Evolutionary conservation across 805 yeast genomes (phyloP).

Genomic region (Metschnikowia noctiluminum): DNA sequence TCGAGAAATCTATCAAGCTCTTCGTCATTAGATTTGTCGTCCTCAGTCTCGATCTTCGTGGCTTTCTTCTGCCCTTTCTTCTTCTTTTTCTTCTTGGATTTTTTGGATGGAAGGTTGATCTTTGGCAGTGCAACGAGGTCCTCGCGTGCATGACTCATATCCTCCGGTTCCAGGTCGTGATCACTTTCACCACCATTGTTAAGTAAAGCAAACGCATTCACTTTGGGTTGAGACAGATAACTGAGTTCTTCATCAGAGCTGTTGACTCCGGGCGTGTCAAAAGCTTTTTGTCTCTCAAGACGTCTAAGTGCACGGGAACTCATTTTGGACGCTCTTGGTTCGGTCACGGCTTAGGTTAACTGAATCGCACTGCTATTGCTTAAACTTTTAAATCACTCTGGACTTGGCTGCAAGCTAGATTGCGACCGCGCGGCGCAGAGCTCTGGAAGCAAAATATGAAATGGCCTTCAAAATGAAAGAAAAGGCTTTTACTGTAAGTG

Average conservation of each 20-base stretch:
- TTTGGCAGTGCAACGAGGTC: background rate
- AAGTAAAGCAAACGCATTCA: slow-evolving; percentile 47
- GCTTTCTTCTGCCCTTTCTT: slow-evolving; percentile 22
- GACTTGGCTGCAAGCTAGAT: too few relatives aligned
- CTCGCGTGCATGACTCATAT: background rate
- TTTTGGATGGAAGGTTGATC: slow-evolving; percentile 1
- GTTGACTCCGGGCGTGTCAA: slow-evolving; percentile 14
- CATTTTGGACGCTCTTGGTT: too few relatives aligned
- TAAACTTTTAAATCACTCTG: too few relatives aligned
- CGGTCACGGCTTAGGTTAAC: too few relatives aligned
- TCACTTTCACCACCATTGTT: slow-evolving; percentile 17
- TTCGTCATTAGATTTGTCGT: slow-evolving; percentile 43
- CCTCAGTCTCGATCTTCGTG: slow-evolving; percentile 7
- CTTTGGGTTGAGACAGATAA: slow-evolving; percentile 13
- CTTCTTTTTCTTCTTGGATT: slow-evolving; percentile 21
- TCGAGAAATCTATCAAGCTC: slow-evolving; percentile 56
- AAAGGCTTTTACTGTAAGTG: too few relatives aligned
- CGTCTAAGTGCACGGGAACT: slow-evolving; percentile 27
- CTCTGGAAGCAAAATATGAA: too few relatives aligned
- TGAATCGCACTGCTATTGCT: too few relatives aligned
- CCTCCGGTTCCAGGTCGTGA: slow-evolving; percentile 1
- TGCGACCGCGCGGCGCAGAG: too few relatives aligned
- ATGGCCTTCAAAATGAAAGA: too few relatives aligned
- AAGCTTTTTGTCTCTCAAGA: slow-evolving; percentile 22
- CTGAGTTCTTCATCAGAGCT: slow-evolving; percentile 16